phyloP scores from a whole-genome alignment of 1,284 basidiomycete species.

The Rhodotorula sp. region DNA sequence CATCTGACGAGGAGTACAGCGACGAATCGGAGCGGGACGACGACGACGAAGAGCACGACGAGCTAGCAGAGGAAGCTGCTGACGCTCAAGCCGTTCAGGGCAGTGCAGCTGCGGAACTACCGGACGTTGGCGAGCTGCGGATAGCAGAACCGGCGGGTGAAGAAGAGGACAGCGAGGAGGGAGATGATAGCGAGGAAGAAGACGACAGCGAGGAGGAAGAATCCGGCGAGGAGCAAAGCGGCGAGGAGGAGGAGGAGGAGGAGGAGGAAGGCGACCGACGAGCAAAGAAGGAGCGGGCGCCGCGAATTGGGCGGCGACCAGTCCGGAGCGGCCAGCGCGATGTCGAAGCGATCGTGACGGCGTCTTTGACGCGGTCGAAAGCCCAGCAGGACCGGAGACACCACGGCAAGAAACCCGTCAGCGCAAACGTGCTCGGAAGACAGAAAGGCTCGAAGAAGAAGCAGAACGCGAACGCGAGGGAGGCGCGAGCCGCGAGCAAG shows the following conservation, averaged over 20 bases:
- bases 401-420: constrained; percentile 44
- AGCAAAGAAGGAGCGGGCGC: neutral
- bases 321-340: constrained; percentile 19
- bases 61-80: constrained; percentile 45
- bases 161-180: constrained; percentile 45
- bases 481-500: constrained; percentile 26
- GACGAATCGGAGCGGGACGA: constrained; percentile 50
- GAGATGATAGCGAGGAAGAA: constrained; percentile 39
- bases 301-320: neutral
- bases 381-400: constrained; percentile 37
- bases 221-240: constrained; percentile 46
- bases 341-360: constrained; percentile 37
- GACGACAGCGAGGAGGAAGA: constrained; percentile 50
- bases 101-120: constrained; percentile 41
- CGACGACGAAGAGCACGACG: constrained; percentile 47
- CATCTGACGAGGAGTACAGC: constrained; percentile 46
- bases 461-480: constrained; percentile 35
- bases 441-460: constrained; percentile 46
- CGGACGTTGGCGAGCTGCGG: neutral
- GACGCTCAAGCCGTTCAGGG: constrained; percentile 49
- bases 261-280: constrained; percentile 9
- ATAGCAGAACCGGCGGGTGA: constrained; percentile 40
- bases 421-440: constrained; percentile 40
- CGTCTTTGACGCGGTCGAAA: constrained; percentile 27
- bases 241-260: constrained; percentile 17